Evolutionary conservation across 257 asterid genomes (phyloP), one percentile per base, ranked within the genome.

Genomic region (Coffea canephora): DNA sequence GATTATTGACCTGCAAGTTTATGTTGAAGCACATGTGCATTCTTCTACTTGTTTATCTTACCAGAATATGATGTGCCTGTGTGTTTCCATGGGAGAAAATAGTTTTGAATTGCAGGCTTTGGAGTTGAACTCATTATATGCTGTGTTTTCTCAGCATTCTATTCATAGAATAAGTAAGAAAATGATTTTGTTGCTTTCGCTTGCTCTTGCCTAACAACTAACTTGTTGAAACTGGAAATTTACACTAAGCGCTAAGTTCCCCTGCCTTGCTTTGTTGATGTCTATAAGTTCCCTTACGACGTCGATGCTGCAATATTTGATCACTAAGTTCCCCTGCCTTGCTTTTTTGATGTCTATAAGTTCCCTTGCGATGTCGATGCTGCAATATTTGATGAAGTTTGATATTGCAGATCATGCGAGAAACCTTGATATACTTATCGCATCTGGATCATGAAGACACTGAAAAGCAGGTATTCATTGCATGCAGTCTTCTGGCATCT

Each of bases 381-480:
- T 69, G 52, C 21, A 74, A 71, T 65, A 43, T 78, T 69, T 71
- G 76, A 78, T 84, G 48, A 82, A 68, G 16, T 50, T 65, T 61
- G 71, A 76, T 75, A 25, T 79, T 86, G 87, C 96, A 96, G 99
- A 90, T 94, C 85, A 96, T 96, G 99, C 89, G 98, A 90, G 99
- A 96, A 84, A 96, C 99, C 50, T 82, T 96, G 88, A 91, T 96
- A 87, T 96, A 96, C 82, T 87, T 96, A 87, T 91, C 99, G 61
- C 98, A 96, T 90, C 98, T 96, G 84, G 99, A 96, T 82, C 99
- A 96, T 1, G 97, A 94, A 36, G 99, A 96, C 84, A 96, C 99
- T 12, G 99, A 96, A 87, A 94, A 89, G 77, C 98, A 92, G 98
- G 99, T 96, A 72, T 76, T 76, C 6, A 46, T 74, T 43, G 54